These are phyloP conservation scores for Bipolaris victoriae DNA, from an alignment of 2,329 filamentous ascomycete genomes.

Conservation along the genomic window DNA sequence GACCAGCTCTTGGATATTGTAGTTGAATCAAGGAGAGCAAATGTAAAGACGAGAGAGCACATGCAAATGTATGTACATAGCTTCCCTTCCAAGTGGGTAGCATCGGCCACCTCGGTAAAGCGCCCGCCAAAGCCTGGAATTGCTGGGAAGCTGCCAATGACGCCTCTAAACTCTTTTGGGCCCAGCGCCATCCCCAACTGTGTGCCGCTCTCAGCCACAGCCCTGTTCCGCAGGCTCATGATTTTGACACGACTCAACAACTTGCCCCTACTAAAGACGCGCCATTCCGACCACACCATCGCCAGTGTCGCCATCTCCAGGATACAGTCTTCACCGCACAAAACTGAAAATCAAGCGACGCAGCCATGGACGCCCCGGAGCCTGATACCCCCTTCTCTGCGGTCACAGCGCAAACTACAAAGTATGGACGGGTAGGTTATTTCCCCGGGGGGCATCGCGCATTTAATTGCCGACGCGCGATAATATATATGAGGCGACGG, in stretches of 20 bases:
- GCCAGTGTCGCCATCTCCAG: not conserved
- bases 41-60: not conserved
- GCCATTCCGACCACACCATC: conserved; percentile 10
- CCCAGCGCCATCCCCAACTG: conserved; percentile 6
- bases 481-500: not conserved
- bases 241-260: conserved; percentile 42
- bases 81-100: conserved; percentile 26
- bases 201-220: conserved; percentile 27
- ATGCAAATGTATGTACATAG: conserved; percentile 3
- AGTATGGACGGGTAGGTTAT: conserved; percentile 69
- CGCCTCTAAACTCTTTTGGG: conserved; percentile 1
- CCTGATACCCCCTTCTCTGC: conserved; percentile 92
- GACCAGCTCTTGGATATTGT: not conserved
- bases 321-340: not conserved
- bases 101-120: conserved; percentile 38
- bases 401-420: conserved; percentile 83
- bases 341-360: conserved; percentile 4
- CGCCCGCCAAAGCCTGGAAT: conserved; percentile 15
- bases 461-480: not conserved
- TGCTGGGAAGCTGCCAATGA: conserved; percentile 1
- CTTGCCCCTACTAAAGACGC: conserved; percentile 5
- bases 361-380: conserved; percentile 80
- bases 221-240: conserved; percentile 28
- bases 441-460: conserved; percentile 18
- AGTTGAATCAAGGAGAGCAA: conserved; percentile 1